phyloP scores from a whole-genome alignment of 2,329 filamentous ascomycete genomes.

The Paecilomyces variotii region DNA sequence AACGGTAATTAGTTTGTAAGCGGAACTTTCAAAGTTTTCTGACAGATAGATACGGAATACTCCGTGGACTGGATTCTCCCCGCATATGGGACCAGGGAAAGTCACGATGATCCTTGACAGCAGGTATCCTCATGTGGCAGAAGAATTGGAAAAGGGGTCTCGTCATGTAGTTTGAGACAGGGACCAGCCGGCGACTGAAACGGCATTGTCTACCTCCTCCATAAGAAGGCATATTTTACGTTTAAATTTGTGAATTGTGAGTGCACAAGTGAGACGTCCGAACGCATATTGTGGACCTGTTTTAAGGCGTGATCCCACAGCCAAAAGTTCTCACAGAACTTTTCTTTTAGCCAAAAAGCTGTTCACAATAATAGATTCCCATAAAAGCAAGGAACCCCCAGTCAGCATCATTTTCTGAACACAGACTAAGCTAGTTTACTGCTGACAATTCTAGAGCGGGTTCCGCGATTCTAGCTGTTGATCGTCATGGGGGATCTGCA shows the following conservation, averaged over 20 bases:
- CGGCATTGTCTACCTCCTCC: too few species aligned
- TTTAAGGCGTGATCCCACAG: too few species aligned
- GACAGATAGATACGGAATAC: neutral
- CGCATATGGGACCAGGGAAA: neutral
- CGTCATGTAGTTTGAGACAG: neutral
- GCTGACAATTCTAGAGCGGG: neutral
- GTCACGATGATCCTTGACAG: neutral
- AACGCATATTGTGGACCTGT: too few species aligned
- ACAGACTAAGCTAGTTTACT: neutral
- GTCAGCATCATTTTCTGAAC: neutral
- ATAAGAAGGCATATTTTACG: too few species aligned
- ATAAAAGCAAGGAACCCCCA: neutral
- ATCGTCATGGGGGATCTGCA: neutral
- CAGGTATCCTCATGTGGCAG: neutral
- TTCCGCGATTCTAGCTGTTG: neutral
- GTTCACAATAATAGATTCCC: neutral
- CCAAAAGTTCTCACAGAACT: neutral
- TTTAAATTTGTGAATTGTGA: too few species aligned
- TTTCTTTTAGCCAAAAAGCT: neutral
- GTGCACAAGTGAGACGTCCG: too few species aligned
- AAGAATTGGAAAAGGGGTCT: neutral
- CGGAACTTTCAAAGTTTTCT: neutral
- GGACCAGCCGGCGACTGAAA: too few species aligned
- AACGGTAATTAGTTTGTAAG: too few species aligned
- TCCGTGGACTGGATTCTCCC: too few species aligned